Evolutionary conservation across 345 rosid species (phyloP).

Genomic region (Sapria himalayana): DNA sequence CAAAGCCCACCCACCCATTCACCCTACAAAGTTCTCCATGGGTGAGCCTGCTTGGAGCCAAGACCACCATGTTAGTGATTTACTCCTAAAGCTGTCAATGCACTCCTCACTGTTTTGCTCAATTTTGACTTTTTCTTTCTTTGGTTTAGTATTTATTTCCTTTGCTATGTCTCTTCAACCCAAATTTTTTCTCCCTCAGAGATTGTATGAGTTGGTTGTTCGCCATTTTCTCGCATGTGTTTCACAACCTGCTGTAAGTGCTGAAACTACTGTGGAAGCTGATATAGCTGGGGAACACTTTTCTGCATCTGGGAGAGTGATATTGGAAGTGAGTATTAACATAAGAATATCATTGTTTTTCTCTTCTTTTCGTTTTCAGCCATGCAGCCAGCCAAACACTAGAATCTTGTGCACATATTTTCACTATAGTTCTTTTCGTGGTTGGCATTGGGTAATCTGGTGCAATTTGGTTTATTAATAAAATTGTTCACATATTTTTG

Average conservation of each 20-base stretch:
- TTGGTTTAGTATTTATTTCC: background rate
- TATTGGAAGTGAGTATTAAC: slow-evolving; percentile 66
- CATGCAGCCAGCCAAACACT: too few species aligned
- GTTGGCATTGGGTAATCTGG: too few species aligned
- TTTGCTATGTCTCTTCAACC: slow-evolving; percentile 1
- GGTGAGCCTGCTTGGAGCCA: slow-evolving; percentile 78
- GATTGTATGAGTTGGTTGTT: slow-evolving; percentile 80
- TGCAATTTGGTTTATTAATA: too few species aligned
- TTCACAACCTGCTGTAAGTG: slow-evolving; percentile 90
- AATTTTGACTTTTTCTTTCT: background rate
- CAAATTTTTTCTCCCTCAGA: slow-evolving; percentile 38
- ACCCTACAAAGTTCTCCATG: slow-evolving; percentile 78
- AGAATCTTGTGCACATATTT: too few species aligned
- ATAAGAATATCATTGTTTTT: slow-evolving; percentile 2
- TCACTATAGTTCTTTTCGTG: too few species aligned
- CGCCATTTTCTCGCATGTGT: slow-evolving; percentile 96
- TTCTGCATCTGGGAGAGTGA: slow-evolving; percentile 75
- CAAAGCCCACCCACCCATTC: slow-evolving; percentile 98
- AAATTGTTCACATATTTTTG: too few species aligned
- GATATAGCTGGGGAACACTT: slow-evolving; percentile 81
- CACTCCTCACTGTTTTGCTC: background rate
- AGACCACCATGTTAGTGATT: slow-evolving; percentile 58
- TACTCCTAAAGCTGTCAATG: too few species aligned
- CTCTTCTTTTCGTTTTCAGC: too few species aligned
- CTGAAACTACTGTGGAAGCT: slow-evolving; percentile 89